These are phyloP conservation scores for Alternaria rosae DNA, from an alignment of 2,329 filamentous ascomycete species.

Conservation along the genomic window DNA sequence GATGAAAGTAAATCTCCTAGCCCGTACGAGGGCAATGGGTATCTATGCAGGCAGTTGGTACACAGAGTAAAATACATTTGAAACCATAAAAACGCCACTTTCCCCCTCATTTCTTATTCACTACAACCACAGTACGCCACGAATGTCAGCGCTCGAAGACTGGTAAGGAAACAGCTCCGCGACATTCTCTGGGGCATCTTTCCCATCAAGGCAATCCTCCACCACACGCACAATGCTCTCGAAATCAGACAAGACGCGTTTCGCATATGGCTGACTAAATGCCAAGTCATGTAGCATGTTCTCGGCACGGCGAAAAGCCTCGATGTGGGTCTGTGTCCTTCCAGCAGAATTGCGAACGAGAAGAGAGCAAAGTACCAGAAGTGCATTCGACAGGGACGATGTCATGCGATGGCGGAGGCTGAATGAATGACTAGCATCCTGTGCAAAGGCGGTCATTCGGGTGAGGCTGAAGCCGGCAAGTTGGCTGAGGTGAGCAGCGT, in stretches of 20 bases:
- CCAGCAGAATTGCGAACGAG: conserved; percentile 20
- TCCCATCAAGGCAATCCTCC: background rate
- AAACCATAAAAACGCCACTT: background rate
- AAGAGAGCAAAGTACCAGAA: conserved; percentile 31
- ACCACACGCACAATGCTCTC: conserved; percentile 20
- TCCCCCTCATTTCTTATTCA: background rate
- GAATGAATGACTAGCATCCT: conserved; percentile 9
- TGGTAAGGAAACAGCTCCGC: conserved; percentile 33
- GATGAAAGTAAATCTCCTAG: background rate
- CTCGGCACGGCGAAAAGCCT: conserved; percentile 22
- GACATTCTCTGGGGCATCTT: conserved; percentile 21
- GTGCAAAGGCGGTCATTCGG: conserved; percentile 14
- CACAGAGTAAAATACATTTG: background rate
- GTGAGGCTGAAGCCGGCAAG: conserved; percentile 26
- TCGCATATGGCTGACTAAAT: conserved; percentile 21
- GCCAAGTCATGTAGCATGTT: conserved; percentile 25
- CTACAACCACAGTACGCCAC: conserved; percentile 8
- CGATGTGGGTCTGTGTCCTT: conserved; percentile 9
- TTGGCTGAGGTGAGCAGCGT: conserved; percentile 19
- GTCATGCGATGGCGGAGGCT: conserved; percentile 28
- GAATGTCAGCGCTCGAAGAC: conserved; percentile 19
- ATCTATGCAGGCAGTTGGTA: background rate
- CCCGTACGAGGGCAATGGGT: background rate
- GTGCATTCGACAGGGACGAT: conserved; percentile 24
- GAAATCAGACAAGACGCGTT: conserved; percentile 33